Percentiles rank a stretch among this genome's conserved stretches.
These are phyloP conservation scores for Scortechinia acanthostroma DNA, from an alignment of 2,329 filamentous ascomycete species.

Conservation along the genomic window DNA sequence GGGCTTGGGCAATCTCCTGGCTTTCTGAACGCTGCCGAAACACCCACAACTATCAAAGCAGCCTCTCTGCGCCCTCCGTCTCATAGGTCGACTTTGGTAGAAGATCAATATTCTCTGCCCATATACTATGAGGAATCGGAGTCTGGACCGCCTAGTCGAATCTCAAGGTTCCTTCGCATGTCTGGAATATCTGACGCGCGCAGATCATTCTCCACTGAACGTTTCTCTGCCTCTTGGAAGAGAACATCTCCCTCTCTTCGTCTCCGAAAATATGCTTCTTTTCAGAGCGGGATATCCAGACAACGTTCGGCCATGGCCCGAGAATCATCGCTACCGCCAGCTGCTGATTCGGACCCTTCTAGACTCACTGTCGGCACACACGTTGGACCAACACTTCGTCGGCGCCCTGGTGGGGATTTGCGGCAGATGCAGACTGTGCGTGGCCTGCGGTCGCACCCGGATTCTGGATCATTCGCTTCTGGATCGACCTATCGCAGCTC, in stretches of 20 bases:
- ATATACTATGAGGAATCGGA: background rate
- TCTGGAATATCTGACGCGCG: background rate
- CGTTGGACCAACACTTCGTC: conserved; percentile 27
- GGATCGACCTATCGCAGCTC: background rate
- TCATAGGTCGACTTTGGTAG: background rate
- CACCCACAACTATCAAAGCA: background rate
- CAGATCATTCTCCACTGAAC: background rate
- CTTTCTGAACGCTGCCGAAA: background rate
- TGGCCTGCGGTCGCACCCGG: conserved; percentile 16
- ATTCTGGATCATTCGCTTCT: background rate
- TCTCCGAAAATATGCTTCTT: conserved; percentile 1
- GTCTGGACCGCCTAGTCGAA: too few species aligned
- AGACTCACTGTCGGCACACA: conserved; percentile 12
- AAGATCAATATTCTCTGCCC: background rate
- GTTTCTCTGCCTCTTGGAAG: background rate
- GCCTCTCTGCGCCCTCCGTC: background rate
- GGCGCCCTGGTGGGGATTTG: conserved; percentile 35
- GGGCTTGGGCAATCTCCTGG: background rate
- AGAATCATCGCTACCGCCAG: background rate
- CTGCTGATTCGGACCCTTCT: conserved; percentile 3
- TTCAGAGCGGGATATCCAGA: background rate
- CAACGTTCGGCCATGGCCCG: background rate
- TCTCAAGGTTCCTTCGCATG: too few species aligned
- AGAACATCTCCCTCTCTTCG: background rate
- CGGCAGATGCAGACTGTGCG: conserved; percentile 32